Base-by-base conservation (phyloP, 495 filamentous ascomycete species). In the Annulohypoxylon nitens region DNA sequence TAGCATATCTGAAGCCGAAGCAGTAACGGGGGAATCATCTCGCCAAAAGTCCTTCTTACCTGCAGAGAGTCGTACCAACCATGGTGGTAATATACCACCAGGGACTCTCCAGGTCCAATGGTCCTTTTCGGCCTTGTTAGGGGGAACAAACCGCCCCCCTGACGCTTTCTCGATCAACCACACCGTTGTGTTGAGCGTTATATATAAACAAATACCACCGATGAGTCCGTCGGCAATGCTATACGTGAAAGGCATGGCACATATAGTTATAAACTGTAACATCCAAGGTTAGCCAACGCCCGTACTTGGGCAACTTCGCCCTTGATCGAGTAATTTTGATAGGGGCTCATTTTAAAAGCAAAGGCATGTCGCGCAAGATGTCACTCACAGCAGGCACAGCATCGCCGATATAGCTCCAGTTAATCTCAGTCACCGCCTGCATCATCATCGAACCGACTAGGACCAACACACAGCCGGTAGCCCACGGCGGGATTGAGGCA, bases 241-340 rank as follows among this genome's bases (percentile, higher is more conserved):
- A 79, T 93, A 93, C 20, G 91, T 94, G 82, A 94, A 94, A n/a
- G 92, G 92, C 93, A 95, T 95, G 75, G 92, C 80, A 73, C 88
- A 87, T 67, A 95, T 91, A 30, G 92, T 93, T 34, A 94, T 78
- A 80, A 95, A 95, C 1, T 68, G 23, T 3, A 45, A 3, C 9
- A 54, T 68, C n/a, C 5, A 10, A 6, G 12, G 36, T 68, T 8
- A 68, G 65, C 18, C 5, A 54, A 1, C 20, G n/a, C 43, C 20
- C n/a, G 18, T 16, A 14, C 3, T 39, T 50, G 18, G 6, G 8
- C 1, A 39, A 34, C 11, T 10, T 20, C 6, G 18, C 16, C 30
- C 8, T 20, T 41, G 18, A 12, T 20, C 16, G 33, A 59, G n/a
- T 23, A n/a, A 18, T 18, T 23, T 6, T 39, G 39, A 8, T 1